phyloP scores from a whole-genome alignment of 2,329 filamentous ascomycete genomes.

The Talaromyces funiculosus region DNA sequence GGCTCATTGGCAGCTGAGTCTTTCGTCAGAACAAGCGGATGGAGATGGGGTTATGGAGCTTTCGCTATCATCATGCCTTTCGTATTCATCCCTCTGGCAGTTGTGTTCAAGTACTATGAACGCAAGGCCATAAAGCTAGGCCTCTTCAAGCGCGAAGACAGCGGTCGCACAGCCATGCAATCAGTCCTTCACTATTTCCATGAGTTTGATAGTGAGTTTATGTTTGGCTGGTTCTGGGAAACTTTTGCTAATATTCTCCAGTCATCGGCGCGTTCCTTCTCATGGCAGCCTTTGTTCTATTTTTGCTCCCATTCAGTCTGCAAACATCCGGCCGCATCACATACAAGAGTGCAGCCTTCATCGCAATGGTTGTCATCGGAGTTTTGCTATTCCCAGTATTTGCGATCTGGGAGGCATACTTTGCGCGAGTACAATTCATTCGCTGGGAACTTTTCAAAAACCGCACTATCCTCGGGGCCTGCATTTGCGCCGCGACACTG shows the following conservation, averaged over 20 bases:
- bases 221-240: conserved; percentile 22
- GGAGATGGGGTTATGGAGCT: conserved; percentile 59
- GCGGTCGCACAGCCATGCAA: conserved; percentile 44
- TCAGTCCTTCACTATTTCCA: conserved; percentile 51
- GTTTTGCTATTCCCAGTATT: conserved; percentile 50
- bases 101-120: conserved; percentile 52
- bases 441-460: conserved; percentile 48
- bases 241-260: conserved; percentile 33
- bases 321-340: conserved; percentile 32
- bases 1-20: conserved; percentile 50
- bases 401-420: conserved; percentile 50
- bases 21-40: conserved; percentile 45
- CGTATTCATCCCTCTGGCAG: conserved; percentile 51
- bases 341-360: conserved; percentile 46
- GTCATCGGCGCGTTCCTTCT: conserved; percentile 57
- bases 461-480: conserved; percentile 49
- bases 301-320: conserved; percentile 62
- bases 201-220: conserved; percentile 55
- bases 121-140: conserved; percentile 53
- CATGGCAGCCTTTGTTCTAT: conserved; percentile 55
- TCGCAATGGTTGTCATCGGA: conserved; percentile 51
- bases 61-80: conserved; percentile 57
- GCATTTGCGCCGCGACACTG: conserved; percentile 43
- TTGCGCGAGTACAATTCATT: conserved; percentile 50
- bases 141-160: conserved; percentile 41